phyloP scores from a whole-genome alignment of 164 flowering plant species.

The Aristolochia contorta region DNA sequence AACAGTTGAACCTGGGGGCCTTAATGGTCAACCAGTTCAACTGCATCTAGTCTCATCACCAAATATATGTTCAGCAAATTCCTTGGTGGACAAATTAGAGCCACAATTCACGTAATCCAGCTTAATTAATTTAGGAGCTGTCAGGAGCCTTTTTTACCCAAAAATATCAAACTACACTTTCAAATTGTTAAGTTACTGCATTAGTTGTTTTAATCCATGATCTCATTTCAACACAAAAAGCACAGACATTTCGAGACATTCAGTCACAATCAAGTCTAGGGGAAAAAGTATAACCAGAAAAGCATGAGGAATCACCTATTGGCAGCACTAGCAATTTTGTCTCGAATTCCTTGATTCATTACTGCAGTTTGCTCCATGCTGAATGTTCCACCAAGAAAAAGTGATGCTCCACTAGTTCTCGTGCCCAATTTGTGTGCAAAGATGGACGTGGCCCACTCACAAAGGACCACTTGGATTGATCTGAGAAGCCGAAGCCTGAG shows the following conservation, averaged over 20 bases:
- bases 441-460: conserved; percentile 88
- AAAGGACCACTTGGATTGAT: conserved; percentile 76
- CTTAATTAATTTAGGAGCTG: too few species aligned
- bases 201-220: too few species aligned
- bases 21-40: too few species aligned
- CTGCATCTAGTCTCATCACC: too few species aligned
- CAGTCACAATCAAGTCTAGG: background rate
- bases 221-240: background rate
- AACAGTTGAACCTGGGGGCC: too few species aligned
- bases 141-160: too few species aligned
- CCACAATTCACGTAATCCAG: too few species aligned
- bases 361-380: conserved; percentile 38
- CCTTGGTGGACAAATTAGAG: too few species aligned
- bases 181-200: too few species aligned
- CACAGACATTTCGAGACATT: background rate
- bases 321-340: conserved; percentile 84
- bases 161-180: too few species aligned
- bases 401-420: conserved; percentile 60
- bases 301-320: conserved; percentile 51
- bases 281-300: background rate
- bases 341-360: conserved; percentile 69
- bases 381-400: conserved; percentile 49
- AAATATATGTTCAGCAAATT: too few species aligned
- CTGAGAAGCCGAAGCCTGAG: conserved; percentile 72
- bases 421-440: conserved; percentile 76